These are phyloP conservation scores for Alternaria arborescens DNA, from an alignment of 2,329 filamentous ascomycete genomes.

Conservation along the genomic window DNA sequence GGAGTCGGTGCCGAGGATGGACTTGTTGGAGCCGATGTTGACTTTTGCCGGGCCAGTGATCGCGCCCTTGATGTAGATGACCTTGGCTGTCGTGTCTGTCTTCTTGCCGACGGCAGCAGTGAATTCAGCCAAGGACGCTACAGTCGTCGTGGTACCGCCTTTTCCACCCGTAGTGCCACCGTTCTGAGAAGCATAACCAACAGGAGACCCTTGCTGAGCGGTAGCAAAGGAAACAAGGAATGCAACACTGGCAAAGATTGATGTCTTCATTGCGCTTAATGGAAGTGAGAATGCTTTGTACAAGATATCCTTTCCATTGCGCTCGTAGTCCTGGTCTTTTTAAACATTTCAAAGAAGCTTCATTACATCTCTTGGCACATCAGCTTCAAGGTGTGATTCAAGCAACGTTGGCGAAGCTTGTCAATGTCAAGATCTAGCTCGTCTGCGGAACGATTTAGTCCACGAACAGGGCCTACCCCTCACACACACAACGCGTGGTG, in stretches of 20 bases:
- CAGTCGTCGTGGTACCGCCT: not conserved
- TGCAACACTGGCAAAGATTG: not conserved
- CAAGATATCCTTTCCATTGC: not conserved
- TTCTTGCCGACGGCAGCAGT: conserved; percentile 57
- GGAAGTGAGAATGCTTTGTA: not conserved
- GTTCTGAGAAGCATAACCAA: not conserved
- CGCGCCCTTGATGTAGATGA: not conserved
- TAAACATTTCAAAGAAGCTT: not conserved
- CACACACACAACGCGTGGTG: not conserved
- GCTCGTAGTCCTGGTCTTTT: not conserved
- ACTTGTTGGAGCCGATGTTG: conserved; percentile 60
- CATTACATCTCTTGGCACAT: not conserved
- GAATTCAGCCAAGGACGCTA: conserved; percentile 16
- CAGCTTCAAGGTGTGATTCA: not conserved
- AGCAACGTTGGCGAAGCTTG: not conserved
- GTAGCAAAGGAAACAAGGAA: not conserved
- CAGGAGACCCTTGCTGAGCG: not conserved
- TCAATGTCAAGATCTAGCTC: not conserved
- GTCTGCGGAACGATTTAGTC: not conserved
- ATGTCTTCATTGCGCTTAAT: not conserved
- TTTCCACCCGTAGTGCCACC: not conserved
- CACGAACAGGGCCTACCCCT: not conserved
- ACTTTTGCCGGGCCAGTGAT: conserved; percentile 39
- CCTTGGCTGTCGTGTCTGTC: conserved; percentile 31
- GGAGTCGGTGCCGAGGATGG: conserved; percentile 59